phyloP scores from a whole-genome alignment of 495 filamentous ascomycete genomes.

The Penicillium turbatum region DNA sequence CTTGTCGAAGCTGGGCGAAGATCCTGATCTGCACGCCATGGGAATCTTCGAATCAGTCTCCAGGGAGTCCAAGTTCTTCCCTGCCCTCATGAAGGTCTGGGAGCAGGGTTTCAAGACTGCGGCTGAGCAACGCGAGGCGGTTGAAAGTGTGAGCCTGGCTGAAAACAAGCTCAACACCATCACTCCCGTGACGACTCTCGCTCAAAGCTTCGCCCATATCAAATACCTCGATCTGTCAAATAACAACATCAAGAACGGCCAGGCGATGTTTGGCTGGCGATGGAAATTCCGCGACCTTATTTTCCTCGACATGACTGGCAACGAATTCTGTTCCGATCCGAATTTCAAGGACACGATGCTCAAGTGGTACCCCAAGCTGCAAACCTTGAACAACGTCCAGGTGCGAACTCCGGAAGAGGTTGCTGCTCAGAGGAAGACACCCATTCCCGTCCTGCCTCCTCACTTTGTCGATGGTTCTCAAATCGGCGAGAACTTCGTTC shows the following conservation, averaged over 20 bases:
- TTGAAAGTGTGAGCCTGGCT: slow-evolving; percentile 72
- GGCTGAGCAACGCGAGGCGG: slow-evolving; percentile 62
- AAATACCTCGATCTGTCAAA: slow-evolving; percentile 80
- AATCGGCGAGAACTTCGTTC: slow-evolving; percentile 70
- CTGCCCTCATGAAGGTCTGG: slow-evolving; percentile 78
- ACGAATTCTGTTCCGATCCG: slow-evolving; percentile 62
- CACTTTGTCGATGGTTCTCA: slow-evolving; percentile 72
- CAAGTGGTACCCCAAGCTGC: slow-evolving; percentile 75
- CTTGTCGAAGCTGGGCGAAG: slow-evolving; percentile 67
- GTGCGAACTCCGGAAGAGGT: slow-evolving; percentile 68
- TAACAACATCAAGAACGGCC: slow-evolving; percentile 64
- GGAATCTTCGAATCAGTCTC: slow-evolving; percentile 69
- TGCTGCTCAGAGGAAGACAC: slow-evolving; percentile 49
- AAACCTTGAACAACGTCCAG: slow-evolving; percentile 63
- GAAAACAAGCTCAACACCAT: slow-evolving; percentile 71
- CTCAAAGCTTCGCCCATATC: slow-evolving; percentile 71
- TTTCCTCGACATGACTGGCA: slow-evolving; percentile 71
- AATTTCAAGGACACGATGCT: slow-evolving; percentile 66
- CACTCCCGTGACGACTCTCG: slow-evolving; percentile 62
- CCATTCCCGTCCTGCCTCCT: slow-evolving; percentile 63
- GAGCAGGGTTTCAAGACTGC: slow-evolving; percentile 62
- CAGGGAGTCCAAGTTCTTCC: slow-evolving; percentile 83
- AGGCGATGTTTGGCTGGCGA: slow-evolving; percentile 62
- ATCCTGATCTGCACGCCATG: slow-evolving; percentile 61
- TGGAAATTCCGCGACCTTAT: slow-evolving; percentile 71